Evolutionary conservation across 345 rosid species (phyloP), one percentile per base, ranked within the genome.

Genomic region (Angophora floribunda): DNA sequence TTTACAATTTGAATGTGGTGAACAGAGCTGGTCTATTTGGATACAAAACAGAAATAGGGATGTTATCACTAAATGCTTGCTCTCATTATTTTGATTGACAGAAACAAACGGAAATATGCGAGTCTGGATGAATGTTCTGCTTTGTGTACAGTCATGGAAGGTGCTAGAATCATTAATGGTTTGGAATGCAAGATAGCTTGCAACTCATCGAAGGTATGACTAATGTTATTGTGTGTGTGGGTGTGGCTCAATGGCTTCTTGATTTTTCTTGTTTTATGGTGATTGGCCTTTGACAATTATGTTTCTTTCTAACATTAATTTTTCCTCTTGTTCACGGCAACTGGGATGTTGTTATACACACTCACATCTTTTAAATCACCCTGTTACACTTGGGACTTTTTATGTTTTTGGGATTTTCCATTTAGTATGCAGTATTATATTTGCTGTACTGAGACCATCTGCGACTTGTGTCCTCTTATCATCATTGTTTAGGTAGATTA

Each of bases 121-220:
- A 91, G 92, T 80, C 90, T 95, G 70, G 99, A 97, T 91, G 99
- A 96, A 89, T 89, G 89, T 90, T 93, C 97, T 86, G 95, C 96
- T 78, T 88, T 89, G 22, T 91, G 94, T 91, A 86, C 89, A 90
- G 97, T 97, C 87, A 93, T 96, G 96, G 99, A 98, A 89, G 95
- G 92, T 89, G 99, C 95, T 91, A 91, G 91, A 89, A 92, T 93
- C 89, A 90, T 94, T 89, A 98, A 97, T 90, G 99, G 99, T 90
- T 94, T 98, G 89, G 99, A 98, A 92, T 96, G 98, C 91, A 97
- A 97, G 94, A 93, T 98, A 87, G 90, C 98, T 86, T 96, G 99
- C 95, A 95, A 90, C 89, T 94, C 99, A 63, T 95, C 90, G 89
- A 98, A 97, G 99, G 99, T 97, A 92, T 91, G 28, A 86, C 30